Evolutionary conservation across 306 rosid genomes (phyloP).

Genomic region (Vigna nakashimae): DNA sequence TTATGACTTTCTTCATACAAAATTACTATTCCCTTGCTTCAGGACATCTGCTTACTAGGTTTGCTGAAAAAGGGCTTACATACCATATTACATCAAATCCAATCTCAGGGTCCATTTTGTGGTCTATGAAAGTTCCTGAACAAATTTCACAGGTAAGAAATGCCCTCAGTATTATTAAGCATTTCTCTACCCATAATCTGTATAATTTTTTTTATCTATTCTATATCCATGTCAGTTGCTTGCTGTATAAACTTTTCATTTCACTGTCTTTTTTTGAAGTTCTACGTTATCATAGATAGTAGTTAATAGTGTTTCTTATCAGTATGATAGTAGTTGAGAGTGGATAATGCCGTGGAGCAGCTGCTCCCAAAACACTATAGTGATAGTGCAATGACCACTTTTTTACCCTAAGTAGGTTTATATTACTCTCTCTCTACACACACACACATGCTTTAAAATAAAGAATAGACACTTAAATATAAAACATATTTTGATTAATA

Average conservation of each 20-base stretch:
- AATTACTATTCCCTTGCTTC: constrained; percentile 35
- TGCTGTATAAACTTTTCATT: constrained; percentile 23
- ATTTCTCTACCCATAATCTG: constrained; percentile 19
- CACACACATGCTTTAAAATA: too few relatives aligned
- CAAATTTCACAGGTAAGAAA: constrained; percentile 71
- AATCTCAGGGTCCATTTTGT: constrained; percentile 78
- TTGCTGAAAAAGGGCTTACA: constrained; percentile 82
- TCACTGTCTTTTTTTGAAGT: background rate
- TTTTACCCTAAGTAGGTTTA: too few relatives aligned
- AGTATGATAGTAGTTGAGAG: background rate
- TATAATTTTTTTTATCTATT: constrained; percentile 10
- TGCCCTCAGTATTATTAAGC: constrained; percentile 26
- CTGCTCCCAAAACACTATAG: background rate
- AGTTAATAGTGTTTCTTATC: background rate
- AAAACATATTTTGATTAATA: too few relatives aligned
- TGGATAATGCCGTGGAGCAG: background rate
- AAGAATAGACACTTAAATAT: too few relatives aligned
- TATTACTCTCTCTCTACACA: too few relatives aligned
- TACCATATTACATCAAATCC: constrained; percentile 87
- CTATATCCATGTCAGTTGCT: constrained; percentile 3
- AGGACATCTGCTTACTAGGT: constrained; percentile 88
- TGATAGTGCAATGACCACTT: too few relatives aligned
- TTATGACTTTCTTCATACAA: constrained; percentile 23
- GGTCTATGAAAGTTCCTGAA: constrained; percentile 94
- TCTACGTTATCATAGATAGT: background rate